Evolutionary conservation across 208 protist species (phyloP).

Genomic region (Crithidia mellificae): DNA sequence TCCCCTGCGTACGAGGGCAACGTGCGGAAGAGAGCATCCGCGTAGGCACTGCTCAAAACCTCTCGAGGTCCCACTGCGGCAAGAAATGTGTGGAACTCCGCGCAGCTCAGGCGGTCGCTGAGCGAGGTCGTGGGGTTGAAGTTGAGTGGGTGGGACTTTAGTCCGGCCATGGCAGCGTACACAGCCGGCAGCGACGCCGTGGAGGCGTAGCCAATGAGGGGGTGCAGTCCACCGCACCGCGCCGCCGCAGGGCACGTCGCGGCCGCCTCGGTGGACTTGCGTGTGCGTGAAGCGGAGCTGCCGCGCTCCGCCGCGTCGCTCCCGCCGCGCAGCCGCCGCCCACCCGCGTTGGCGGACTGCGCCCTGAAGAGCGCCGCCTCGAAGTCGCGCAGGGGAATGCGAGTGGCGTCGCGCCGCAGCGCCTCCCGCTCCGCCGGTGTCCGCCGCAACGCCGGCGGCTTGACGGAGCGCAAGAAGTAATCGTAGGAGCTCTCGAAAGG

Average conservation of each 20-base stretch:
- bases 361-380: conserved; percentile 32
- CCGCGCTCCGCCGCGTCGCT: not conserved
- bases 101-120: conserved; percentile 2
- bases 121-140: not conserved
- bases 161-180: conserved; percentile 38
- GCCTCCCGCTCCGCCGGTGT: conserved; percentile 21
- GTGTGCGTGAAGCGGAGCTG: not conserved
- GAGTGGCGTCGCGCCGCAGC: conserved; percentile 19
- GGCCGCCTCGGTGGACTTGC: conserved; percentile 4
- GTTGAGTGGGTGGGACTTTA: conserved; percentile 29
- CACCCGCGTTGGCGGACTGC: not conserved
- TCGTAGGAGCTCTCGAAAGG: conserved; percentile 70
- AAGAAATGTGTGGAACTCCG: conserved; percentile 43
- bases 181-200: conserved; percentile 48
- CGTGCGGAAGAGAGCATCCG: conserved; percentile 38
- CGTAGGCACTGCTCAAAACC: conserved; percentile 53
- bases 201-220: conserved; percentile 63
- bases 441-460: conserved; percentile 23
- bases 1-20: conserved; percentile 32
- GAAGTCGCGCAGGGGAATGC: conserved; percentile 39
- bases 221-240: conserved; percentile 30
- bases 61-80: conserved; percentile 21
- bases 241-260: not conserved
- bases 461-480: conserved; percentile 50
- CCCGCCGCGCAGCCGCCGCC: not conserved